phyloP scores from a whole-genome alignment of 768 basidiomycete species.

The Coprinopsis sp. region DNA sequence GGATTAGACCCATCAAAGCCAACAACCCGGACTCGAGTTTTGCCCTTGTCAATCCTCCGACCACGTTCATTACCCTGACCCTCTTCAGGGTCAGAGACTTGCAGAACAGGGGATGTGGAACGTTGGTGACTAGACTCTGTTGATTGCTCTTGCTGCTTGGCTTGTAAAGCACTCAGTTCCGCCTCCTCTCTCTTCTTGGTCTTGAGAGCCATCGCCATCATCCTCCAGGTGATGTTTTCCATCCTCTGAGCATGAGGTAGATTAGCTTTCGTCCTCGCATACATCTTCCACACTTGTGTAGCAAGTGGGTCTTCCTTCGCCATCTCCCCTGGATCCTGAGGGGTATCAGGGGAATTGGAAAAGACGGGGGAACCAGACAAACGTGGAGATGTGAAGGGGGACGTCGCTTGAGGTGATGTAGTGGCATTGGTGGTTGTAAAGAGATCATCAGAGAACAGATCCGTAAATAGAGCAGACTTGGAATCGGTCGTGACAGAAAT shows the following conservation, averaged over 20 bases:
- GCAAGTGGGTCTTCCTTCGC: conserved; percentile 88
- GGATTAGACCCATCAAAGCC: conserved; percentile 78
- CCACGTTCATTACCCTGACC: conserved; percentile 52
- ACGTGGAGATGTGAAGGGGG: conserved; percentile 60
- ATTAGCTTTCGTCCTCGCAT: conserved; percentile 82
- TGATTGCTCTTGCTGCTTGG: background rate
- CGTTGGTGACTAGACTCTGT: background rate
- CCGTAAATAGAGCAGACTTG: conserved; percentile 60
- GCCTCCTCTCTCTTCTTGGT: conserved; percentile 80
- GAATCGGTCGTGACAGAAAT: conserved; percentile 45
- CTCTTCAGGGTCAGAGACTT: conserved; percentile 17
- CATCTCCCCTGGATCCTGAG: conserved; percentile 57
- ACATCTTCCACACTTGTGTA: conserved; percentile 97
- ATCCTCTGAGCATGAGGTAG: conserved; percentile 91
- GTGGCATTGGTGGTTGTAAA: conserved; percentile 38
- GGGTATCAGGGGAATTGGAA: conserved; percentile 45
- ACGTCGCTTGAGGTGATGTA: conserved; percentile 40
- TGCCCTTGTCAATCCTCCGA: conserved; percentile 75
- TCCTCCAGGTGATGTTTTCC: conserved; percentile 97
- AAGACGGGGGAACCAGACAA: conserved; percentile 39
- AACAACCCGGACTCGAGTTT: conserved; percentile 69
- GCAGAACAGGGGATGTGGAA: conserved; percentile 14
- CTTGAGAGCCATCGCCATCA: conserved; percentile 95
- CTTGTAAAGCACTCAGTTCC: conserved; percentile 16
- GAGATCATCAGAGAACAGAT: conserved; percentile 68